Evolutionary conservation across 2,329 filamentous ascomycete genomes (phyloP), one percentile per base, ranked within the genome.

Genomic region (Sporothrix pseudoabietina): DNA sequence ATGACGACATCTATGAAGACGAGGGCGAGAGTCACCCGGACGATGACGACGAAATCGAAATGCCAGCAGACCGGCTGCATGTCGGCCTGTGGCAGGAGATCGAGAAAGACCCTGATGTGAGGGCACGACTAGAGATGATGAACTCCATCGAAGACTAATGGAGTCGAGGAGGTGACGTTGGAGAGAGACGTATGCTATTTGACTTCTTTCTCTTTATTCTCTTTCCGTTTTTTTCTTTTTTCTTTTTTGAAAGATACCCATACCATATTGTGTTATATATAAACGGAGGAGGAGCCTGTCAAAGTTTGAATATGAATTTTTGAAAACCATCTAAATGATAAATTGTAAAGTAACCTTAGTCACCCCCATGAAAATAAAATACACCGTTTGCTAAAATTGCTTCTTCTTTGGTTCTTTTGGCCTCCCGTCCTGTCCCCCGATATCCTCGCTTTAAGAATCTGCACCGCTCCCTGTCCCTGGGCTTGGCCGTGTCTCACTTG

Each of bases 51-150:
- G 16, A 39, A 1, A 68, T 73, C 12, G 79, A 80, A 74, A 84
- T 88, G 72, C 77, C 81, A 9, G 75, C 76, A 10, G 79, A 80
- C 74, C 84, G 88, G 71, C 86, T 86, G 84, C 83, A 86, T 16
- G 77, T 88, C 3, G 85, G 85, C 77, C 78, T 88, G 6, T 89
- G 87, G 87, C 87, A 89, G 78, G 87, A 89, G 78, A 79, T 89
- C 75, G 87, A 89, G 79, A 83, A 85, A 78, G 85, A 89, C 66
- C 82, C 84, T 1, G 79, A 75, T 0, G 81, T 88, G 8, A 80
- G 78, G 59, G 81, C 82, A 74, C 80, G 82, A 44, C 76, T 89
- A 57, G 80, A 78, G 69, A 78, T 78, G 74, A 81, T 87, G 75
- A 82, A 82, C 55, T 77, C 79, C 19, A 80, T 82, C 71, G 71